Percentiles rank a stretch among this genome's conserved stretches.
These are phyloP conservation scores for Leccinellum rugosiceps DNA, from an alignment of 768 basidiomycete genomes.

Conservation along the genomic window DNA sequence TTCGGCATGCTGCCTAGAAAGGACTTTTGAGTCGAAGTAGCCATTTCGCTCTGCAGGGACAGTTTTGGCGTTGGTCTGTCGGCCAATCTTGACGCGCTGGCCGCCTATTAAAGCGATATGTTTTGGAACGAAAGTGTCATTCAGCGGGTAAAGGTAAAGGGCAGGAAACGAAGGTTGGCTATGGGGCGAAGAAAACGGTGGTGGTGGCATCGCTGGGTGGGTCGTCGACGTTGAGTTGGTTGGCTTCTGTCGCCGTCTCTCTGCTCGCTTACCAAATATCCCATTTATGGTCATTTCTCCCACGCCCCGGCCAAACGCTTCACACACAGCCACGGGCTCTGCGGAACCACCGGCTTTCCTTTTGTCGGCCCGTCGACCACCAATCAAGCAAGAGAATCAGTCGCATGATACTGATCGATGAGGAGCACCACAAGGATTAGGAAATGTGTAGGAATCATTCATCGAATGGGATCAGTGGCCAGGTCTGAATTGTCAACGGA, in stretches of 20 bases:
- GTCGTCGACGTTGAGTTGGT: constrained; percentile 16
- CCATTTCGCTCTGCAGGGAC: constrained; percentile 91
- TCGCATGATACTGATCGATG: too few relatives aligned
- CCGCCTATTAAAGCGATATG: constrained; percentile 73
- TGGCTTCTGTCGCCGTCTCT: constrained; percentile 11
- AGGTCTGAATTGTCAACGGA: not conserved
- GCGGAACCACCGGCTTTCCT: not conserved
- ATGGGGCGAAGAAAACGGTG: constrained; percentile 31
- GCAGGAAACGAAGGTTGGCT: constrained; percentile 34
- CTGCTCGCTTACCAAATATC: constrained; percentile 11
- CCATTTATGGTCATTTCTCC: not conserved
- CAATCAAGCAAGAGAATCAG: too few relatives aligned
- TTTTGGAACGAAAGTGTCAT: constrained; percentile 93
- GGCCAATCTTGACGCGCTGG: constrained; percentile 84
- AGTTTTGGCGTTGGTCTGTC: constrained; percentile 95
- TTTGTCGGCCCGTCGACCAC: not conserved
- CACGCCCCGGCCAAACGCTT: constrained; percentile 11
- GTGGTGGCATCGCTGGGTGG: constrained; percentile 31
- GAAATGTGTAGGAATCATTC: not conserved
- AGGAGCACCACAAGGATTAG: too few relatives aligned
- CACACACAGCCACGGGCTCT: not conserved
- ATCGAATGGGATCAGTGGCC: too few relatives aligned
- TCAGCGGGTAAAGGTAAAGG: constrained; percentile 83
- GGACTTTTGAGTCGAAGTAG: constrained; percentile 94
- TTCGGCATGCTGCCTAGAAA: constrained; percentile 94